Conservation (phyloP, 2,329 filamentous ascomycete species). For the Saccharata proteae region DNA sequence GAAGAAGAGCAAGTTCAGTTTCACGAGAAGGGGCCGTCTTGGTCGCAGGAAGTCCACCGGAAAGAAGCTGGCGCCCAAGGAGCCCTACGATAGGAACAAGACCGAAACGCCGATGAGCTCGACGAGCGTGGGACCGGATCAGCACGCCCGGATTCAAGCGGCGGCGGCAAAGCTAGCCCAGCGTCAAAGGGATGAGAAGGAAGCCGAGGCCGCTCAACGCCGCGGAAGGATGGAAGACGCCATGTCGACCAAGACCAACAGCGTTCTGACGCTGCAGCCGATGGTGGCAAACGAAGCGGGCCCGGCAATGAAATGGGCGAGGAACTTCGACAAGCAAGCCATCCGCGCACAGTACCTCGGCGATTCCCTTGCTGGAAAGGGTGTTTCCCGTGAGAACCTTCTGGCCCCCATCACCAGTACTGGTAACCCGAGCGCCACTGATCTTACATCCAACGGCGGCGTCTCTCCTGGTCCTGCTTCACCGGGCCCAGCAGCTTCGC, state of each 20-base stretch:
- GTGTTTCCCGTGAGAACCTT: slow-evolving; percentile 37
- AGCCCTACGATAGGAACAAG: slow-evolving; percentile 39
- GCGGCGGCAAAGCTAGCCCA: slow-evolving; percentile 75
- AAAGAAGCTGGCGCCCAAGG: slow-evolving; percentile 34
- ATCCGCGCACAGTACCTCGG: slow-evolving; percentile 78
- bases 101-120: slow-evolving; percentile 53
- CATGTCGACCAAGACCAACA: slow-evolving; percentile 64
- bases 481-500: not conserved
- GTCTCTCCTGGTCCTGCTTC: slow-evolving; percentile 1
- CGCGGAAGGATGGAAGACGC: slow-evolving; percentile 41
- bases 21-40: slow-evolving; percentile 56
- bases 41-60: slow-evolving; percentile 41
- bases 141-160: slow-evolving; percentile 85
- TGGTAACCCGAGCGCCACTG: slow-evolving; percentile 1
- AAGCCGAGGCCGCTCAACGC: slow-evolving; percentile 36
- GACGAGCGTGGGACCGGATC: slow-evolving; percentile 75
- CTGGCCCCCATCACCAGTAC: too few relatives aligned
- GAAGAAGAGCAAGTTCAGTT: slow-evolving; percentile 91
- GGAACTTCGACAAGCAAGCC: slow-evolving; percentile 83
- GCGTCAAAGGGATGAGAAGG: slow-evolving; percentile 49
- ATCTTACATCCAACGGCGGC: slow-evolving; percentile 2
- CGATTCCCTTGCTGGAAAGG: slow-evolving; percentile 60
- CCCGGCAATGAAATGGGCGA: slow-evolving; percentile 94
- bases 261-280: slow-evolving; percentile 77
- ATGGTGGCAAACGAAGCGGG: slow-evolving; percentile 76